A percentile compares a stretch with the other conserved stretches of the same genome.
phyloP scores from a whole-genome alignment of 2,329 filamentous ascomycete species.

The Trichoderma brevicompactum region DNA sequence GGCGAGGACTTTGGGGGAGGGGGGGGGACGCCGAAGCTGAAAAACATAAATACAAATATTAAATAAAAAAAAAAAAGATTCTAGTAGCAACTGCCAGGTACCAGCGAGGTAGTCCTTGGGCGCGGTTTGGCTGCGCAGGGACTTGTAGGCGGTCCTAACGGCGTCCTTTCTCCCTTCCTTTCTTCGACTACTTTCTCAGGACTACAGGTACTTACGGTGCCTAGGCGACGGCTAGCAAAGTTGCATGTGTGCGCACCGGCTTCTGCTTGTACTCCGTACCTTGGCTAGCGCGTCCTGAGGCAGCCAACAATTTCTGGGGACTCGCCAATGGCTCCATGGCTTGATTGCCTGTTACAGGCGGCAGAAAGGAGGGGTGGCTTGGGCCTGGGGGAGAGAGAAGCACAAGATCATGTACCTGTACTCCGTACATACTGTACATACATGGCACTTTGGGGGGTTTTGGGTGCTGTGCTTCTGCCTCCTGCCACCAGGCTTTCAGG shows the following conservation, averaged over 20 bases:
- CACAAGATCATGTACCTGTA: no score
- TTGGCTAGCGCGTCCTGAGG: constrained; percentile 28
- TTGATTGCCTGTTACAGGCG: constrained; percentile 21
- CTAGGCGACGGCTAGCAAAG: neutral
- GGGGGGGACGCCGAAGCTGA: no score
- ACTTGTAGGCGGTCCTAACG: neutral
- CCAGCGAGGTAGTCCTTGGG: neutral
- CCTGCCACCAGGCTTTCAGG: constrained; percentile 7
- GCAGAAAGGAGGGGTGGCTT: constrained; percentile 22
- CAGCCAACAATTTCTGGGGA: constrained; percentile 29
- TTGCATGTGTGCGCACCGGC: neutral
- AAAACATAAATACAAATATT: neutral
- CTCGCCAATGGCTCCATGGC: constrained; percentile 25
- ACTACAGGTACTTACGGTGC: neutral
- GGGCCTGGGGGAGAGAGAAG: neutral
- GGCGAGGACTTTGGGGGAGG: neutral
- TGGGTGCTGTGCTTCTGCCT: neutral
- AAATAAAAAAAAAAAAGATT: neutral
- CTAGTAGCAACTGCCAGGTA: no score
- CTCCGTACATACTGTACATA: no score
- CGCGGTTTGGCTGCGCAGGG: neutral
- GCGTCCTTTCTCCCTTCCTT: neutral
- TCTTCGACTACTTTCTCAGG: neutral
- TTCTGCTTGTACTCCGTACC: constrained; percentile 11
- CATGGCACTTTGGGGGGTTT: no score